phyloP scores from a whole-genome alignment of 805 yeast species.

The Cyberlindnera euphorbiae region DNA sequence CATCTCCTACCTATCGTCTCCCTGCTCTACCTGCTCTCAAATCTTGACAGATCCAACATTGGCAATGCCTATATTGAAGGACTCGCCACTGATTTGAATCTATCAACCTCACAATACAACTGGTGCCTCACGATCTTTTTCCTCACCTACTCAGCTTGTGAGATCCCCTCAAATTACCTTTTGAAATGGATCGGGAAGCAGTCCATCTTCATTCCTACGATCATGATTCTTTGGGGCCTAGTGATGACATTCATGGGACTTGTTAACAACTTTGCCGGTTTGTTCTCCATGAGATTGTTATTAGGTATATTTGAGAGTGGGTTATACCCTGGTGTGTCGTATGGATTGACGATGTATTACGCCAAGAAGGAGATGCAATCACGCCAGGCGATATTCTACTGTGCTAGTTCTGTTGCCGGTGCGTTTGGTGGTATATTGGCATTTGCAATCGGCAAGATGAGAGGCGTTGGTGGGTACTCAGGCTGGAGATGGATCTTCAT shows the following conservation, averaged over 20 bases:
- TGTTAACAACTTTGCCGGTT: slow-evolving; percentile 14
- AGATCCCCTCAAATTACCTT: slow-evolving; percentile 16
- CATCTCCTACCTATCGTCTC: slow-evolving; percentile 15
- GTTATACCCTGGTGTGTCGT: slow-evolving; percentile 16
- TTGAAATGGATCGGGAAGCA: slow-evolving; percentile 14
- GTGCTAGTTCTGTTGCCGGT: slow-evolving; percentile 20
- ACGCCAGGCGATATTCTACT: slow-evolving; percentile 23
- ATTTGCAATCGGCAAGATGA: slow-evolving; percentile 22
- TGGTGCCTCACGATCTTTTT: slow-evolving; percentile 15
- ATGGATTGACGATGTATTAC: slow-evolving; percentile 23
- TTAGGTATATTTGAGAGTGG: slow-evolving; percentile 18
- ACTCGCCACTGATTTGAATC: slow-evolving; percentile 7
- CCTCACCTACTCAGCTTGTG: slow-evolving; percentile 16
- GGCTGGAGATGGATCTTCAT: slow-evolving; percentile 23
- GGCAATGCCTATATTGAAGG: slow-evolving; percentile 9
- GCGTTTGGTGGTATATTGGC: slow-evolving; percentile 23
- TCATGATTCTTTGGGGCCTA: slow-evolving; percentile 15
- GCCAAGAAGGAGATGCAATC: slow-evolving; percentile 22
- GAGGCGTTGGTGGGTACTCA: slow-evolving; percentile 12
- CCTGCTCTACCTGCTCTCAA: slow-evolving; percentile 13
- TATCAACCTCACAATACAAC: slow-evolving; percentile 13
- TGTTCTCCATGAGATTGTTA: slow-evolving; percentile 12
- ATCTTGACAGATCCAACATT: slow-evolving; percentile 15
- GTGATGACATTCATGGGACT: slow-evolving; percentile 16
- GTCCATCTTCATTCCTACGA: slow-evolving; percentile 13